Evolutionary conservation across 1,139 yeast species (phyloP).

Genomic region (Lodderomyces orthopsilosis): DNA sequence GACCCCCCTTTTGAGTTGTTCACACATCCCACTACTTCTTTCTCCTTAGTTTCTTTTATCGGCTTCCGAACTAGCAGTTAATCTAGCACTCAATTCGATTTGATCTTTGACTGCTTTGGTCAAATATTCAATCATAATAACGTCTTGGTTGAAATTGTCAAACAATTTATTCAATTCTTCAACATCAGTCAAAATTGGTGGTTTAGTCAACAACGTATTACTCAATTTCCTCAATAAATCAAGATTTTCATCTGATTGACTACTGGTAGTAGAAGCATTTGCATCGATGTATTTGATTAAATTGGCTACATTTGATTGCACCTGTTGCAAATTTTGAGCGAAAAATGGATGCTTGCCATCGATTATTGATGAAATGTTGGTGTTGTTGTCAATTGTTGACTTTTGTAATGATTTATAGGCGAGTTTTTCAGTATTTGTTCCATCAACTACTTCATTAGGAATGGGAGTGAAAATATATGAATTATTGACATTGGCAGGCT

Average conservation of each 20-base stretch:
- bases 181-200: constrained; percentile 55
- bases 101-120: constrained; percentile 86
- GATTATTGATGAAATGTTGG: constrained; percentile 13
- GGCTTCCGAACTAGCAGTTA: constrained; percentile 47
- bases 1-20: too few relatives aligned
- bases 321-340: constrained; percentile 53
- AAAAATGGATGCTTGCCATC: constrained; percentile 38
- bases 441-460: constrained; percentile 62
- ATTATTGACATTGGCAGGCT: constrained; percentile 27
- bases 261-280: constrained; percentile 8
- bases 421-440: constrained; percentile 57
- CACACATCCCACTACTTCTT: too few relatives aligned
- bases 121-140: constrained; percentile 78
- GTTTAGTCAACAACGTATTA: constrained; percentile 59
- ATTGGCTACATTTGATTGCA: constrained; percentile 51
- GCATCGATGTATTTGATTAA: constrained; percentile 49
- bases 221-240: constrained; percentile 67
- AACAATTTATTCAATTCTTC: constrained; percentile 60
- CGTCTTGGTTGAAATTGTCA: constrained; percentile 76
- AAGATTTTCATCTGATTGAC: constrained; percentile 46
- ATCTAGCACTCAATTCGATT: constrained; percentile 73
- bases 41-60: constrained; percentile 17
- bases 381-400: background rate
- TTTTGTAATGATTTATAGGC: constrained; percentile 41
- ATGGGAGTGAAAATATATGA: constrained; percentile 79